phyloP scores from a whole-genome alignment of 2,329 filamentous ascomycete species.

The Dothistroma septosporum region DNA sequence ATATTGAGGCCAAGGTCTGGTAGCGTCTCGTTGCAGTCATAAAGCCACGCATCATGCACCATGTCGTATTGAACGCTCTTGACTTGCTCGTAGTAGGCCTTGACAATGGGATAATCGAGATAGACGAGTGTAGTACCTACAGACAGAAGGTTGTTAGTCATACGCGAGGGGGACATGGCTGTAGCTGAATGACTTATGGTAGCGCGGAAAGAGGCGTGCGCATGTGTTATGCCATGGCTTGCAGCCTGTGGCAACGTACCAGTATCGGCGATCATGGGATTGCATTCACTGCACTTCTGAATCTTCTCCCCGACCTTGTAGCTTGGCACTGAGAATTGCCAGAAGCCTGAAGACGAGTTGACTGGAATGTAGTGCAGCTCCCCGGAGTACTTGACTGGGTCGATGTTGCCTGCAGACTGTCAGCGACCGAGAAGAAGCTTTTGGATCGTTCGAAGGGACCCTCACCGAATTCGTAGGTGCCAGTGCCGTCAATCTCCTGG shows the following conservation, averaged over 20 bases:
- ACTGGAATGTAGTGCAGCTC: conserved; percentile 59
- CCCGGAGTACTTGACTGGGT: conserved; percentile 60
- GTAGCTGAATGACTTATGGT: no score
- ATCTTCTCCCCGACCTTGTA: conserved; percentile 56
- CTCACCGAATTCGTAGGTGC: conserved; percentile 68
- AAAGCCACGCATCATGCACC: conserved; percentile 42
- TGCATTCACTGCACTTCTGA: conserved; percentile 41
- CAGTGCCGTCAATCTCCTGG: conserved; percentile 49
- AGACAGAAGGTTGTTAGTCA: no score
- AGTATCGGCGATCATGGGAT: conserved; percentile 47
- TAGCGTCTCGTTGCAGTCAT: conserved; percentile 40
- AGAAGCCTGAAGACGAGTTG: conserved; percentile 62
- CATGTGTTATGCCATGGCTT: no score
- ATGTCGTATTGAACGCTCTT: conserved; percentile 36
- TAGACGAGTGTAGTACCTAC: conserved; percentile 58
- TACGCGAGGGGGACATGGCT: no score
- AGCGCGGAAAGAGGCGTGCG: no score
- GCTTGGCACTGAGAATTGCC: conserved; percentile 48
- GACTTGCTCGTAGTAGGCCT: conserved; percentile 43
- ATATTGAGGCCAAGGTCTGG: conserved; percentile 52
- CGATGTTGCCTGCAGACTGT: conserved; percentile 46
- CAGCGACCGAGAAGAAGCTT: not conserved
- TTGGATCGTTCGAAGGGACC: not conserved
- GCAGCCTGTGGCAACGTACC: conserved; percentile 26
- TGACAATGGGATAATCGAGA: conserved; percentile 47